phyloP scores from a whole-genome alignment of 805 yeast genomes.

The Pichia manshurica region DNA sequence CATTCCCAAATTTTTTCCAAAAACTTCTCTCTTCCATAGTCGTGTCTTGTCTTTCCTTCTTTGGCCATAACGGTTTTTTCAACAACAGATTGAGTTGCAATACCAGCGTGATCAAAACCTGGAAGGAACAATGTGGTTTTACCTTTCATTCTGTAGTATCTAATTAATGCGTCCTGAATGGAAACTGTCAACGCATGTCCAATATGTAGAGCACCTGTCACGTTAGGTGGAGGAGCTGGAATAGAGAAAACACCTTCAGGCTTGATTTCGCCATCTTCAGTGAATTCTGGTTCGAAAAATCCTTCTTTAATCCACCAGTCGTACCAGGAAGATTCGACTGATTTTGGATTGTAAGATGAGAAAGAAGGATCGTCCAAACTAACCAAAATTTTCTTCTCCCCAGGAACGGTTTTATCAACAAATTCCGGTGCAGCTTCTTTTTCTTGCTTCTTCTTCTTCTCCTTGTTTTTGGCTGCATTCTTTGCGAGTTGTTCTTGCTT shows the following conservation, averaged over 20 bases:
- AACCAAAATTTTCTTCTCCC: constrained; percentile 86
- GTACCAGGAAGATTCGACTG: constrained; percentile 96
- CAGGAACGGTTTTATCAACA: constrained; percentile 75
- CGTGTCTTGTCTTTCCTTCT: constrained; percentile 88
- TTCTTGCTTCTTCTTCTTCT: constrained; percentile 62
- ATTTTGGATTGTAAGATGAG: constrained; percentile 88
- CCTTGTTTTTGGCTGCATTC: constrained; percentile 37
- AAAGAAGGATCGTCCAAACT: constrained; percentile 87
- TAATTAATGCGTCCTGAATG: constrained; percentile 86
- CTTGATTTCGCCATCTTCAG: constrained; percentile 64
- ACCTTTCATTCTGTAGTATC: constrained; percentile 96
- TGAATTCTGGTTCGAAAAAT: constrained; percentile 80
- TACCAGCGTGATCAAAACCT: constrained; percentile 99
- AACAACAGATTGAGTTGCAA: constrained; percentile 96
- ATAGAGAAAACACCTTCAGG: constrained; percentile 83
- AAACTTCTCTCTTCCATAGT: constrained; percentile 88
- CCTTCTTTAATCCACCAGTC: constrained; percentile 93
- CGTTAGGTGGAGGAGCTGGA: constrained; percentile 99
- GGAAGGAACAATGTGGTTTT: constrained; percentile 89
- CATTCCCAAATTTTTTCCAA: constrained; percentile 92
- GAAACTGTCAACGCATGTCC: constrained; percentile 97
- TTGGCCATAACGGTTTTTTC: constrained; percentile 92
- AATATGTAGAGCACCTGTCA: constrained; percentile 96
- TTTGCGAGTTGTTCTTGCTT: constrained; percentile 60
- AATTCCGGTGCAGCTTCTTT: constrained; percentile 73